These are phyloP conservation scores for Misopates orontium DNA, from an alignment of 257 asterid species.

Conservation along the genomic window DNA sequence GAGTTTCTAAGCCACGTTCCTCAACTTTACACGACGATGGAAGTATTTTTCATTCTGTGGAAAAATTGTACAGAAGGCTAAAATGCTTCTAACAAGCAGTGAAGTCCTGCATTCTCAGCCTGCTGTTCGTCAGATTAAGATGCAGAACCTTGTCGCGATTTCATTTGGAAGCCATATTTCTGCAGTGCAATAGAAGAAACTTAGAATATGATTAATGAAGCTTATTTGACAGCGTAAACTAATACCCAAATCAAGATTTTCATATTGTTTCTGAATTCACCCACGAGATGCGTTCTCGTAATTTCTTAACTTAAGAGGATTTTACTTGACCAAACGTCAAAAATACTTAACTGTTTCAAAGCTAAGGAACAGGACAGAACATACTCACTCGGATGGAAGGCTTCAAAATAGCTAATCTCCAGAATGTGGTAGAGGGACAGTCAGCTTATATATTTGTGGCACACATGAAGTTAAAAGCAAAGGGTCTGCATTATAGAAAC, in stretches of 20 bases:
- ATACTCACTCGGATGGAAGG: constrained; percentile 16
- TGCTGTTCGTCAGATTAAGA: constrained; percentile 5
- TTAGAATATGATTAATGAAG: background rate
- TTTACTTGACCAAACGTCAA: background rate
- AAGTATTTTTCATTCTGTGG: background rate
- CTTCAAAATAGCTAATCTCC: constrained; percentile 14
- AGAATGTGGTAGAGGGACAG: constrained; percentile 15
- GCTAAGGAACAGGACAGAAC: constrained; percentile 25
- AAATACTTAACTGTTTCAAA: background rate
- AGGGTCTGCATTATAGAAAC: background rate
- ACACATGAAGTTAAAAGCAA: constrained; percentile 31
- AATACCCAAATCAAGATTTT: background rate
- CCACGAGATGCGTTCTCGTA: background rate
- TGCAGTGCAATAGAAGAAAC: background rate
- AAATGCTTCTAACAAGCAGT: background rate
- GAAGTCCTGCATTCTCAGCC: constrained; percentile 4
- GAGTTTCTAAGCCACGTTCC: background rate
- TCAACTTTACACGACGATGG: background rate
- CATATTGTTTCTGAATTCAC: background rate
- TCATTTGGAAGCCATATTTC: background rate
- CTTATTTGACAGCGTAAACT: background rate
- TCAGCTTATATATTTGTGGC: constrained; percentile 14
- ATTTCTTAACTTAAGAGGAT: background rate
- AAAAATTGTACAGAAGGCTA: background rate
- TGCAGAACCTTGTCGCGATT: background rate